phyloP scores from a whole-genome alignment of 2,329 filamentous ascomycete genomes.

The Claviceps sorghi region DNA sequence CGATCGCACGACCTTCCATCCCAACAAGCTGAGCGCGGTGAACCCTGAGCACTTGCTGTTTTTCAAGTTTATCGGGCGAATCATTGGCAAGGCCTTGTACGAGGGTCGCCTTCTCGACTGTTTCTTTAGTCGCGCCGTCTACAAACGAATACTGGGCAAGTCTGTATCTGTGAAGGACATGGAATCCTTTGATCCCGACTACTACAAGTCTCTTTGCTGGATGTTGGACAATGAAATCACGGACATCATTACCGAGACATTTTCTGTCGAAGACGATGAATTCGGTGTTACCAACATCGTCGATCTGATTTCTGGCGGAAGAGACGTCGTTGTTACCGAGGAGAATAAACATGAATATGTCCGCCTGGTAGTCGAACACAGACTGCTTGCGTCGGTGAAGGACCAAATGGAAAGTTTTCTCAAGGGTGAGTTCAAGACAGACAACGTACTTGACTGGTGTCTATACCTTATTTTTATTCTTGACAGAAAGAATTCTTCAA shows the following conservation, averaged over 20 bases:
- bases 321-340: constrained; percentile 85
- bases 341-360: constrained; percentile 99
- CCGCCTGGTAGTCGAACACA: constrained; percentile 84
- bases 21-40: constrained; percentile 83
- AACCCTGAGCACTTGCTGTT: constrained; percentile 94
- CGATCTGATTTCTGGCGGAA: constrained; percentile 75
- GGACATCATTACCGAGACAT: constrained; percentile 91
- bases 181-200: constrained; percentile 95
- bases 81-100: constrained; percentile 96
- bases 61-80: constrained; percentile 98
- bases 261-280: constrained; percentile 83
- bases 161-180: constrained; percentile 96
- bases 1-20: constrained; percentile 96
- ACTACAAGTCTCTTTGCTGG: constrained; percentile 97
- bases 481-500: background rate
- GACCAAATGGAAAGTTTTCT: constrained; percentile 91
- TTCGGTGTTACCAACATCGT: constrained; percentile 82
- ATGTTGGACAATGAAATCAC: constrained; percentile 98
- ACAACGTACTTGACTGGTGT: background rate
- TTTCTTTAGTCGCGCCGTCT: constrained; percentile 96
- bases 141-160: constrained; percentile 93
- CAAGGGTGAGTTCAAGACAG: constrained; percentile 43
- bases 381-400: constrained; percentile 78
- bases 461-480: background rate
- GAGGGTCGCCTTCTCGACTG: constrained; percentile 92